Evolutionary conservation across 352 stramenopile genomes (phyloP).

Genomic region (Phytophthora nicotianae): DNA sequence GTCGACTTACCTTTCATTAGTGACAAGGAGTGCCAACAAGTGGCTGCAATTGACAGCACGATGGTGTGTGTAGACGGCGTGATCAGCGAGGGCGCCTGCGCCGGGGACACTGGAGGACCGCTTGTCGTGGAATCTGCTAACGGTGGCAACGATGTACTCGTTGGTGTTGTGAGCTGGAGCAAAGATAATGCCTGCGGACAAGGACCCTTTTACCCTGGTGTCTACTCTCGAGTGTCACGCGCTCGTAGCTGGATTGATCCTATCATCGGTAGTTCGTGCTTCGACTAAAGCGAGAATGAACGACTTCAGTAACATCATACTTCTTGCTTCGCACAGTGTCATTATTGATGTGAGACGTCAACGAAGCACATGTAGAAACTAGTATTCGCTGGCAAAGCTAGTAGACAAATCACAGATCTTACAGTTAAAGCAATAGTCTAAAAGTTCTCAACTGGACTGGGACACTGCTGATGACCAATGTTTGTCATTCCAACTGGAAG

Average conservation of each 20-base stretch:
- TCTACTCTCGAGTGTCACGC: constrained; percentile 7
- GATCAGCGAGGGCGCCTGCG: constrained; percentile 3
- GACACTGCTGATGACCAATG: neutral
- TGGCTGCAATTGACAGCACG: constrained; percentile 1
- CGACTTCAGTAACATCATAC: neutral
- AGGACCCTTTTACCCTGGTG: constrained; percentile 9
- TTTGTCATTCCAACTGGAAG: too few relatives aligned
- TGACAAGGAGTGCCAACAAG: constrained; percentile 7
- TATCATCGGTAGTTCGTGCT: constrained; percentile 13
- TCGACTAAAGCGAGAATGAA: constrained; percentile 5
- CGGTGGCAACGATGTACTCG: neutral
- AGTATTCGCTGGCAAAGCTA: too few relatives aligned
- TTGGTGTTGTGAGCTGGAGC: constrained; percentile 12
- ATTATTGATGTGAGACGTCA: too few relatives aligned
- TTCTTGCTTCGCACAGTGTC: too few relatives aligned
- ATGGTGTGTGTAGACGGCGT: constrained; percentile 15
- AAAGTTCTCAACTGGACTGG: too few relatives aligned
- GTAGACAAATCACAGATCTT: too few relatives aligned
- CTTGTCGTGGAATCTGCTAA: constrained; percentile 7
- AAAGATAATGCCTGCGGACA: constrained; percentile 5
- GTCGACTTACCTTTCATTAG: constrained; percentile 9
- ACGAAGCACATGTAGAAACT: too few relatives aligned
- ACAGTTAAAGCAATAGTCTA: too few relatives aligned
- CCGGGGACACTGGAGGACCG: constrained; percentile 7
- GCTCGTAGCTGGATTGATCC: constrained; percentile 19